Conservation (phyloP, 371 early-diverging fungal genomes). For the Dinochytrium kinnereticum region DNA sequence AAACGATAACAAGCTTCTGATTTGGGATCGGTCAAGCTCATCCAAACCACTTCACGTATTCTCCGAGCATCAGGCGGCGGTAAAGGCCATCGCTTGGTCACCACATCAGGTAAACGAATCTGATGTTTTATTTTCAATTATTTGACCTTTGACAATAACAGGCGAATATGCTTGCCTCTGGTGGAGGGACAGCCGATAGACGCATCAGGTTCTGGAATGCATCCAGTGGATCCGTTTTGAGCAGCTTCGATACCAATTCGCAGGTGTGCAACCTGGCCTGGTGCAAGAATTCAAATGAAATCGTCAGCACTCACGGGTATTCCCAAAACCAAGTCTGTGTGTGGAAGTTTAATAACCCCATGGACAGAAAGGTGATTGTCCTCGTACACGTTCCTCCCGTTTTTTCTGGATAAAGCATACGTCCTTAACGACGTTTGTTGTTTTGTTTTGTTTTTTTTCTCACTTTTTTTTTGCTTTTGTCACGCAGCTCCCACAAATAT, state of each 20-base stretch:
- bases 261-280: constrained; percentile 69
- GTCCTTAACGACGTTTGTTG: no score
- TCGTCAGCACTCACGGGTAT: constrained; percentile 73
- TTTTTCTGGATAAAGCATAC: not conserved
- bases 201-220: constrained; percentile 70
- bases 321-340: constrained; percentile 65
- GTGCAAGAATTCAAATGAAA: constrained; percentile 55
- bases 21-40: constrained; percentile 52
- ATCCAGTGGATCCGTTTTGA: constrained; percentile 18
- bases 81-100: constrained; percentile 75
- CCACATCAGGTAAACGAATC: constrained; percentile 53
- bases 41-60: constrained; percentile 35
- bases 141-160: constrained; percentile 16
- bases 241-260: constrained; percentile 54
- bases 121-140: not conserved
- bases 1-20: constrained; percentile 69
- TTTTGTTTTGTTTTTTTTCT: no score
- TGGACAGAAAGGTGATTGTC: constrained; percentile 13
- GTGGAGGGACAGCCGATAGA: constrained; percentile 76
- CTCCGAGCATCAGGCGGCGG: constrained; percentile 66
- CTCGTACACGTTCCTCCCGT: not conserved
- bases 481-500: constrained; percentile 33
- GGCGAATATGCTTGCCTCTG: constrained; percentile 53
- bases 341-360: constrained; percentile 50
- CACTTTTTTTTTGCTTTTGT: not conserved